Base-by-base conservation (phyloP, 179 eudicot species). In the Silene vulgaris region DNA sequence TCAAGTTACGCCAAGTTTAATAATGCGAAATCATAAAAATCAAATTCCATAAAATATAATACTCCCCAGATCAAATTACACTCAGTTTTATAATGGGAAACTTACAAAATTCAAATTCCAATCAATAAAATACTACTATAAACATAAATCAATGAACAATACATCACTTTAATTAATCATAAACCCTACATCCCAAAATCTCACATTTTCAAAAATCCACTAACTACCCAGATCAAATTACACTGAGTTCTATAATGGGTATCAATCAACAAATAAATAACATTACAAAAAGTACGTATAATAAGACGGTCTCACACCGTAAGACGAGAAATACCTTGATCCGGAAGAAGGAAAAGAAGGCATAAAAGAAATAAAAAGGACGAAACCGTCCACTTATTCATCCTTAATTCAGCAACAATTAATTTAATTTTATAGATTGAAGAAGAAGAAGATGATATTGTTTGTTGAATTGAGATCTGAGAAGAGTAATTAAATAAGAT, bases 371-470 rank as follows among this genome's bases (percentile, higher is more conserved):
- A 81, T 50, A 93, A 79, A 43, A 80, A 89, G 86, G 94, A 87
- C 77, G 90, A 79, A 59, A 92, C 28, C 86, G 97, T 89, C 98
- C 97, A 94, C 91, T 87, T 92, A 85, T 88, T 88, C 98, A 83
- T 83, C 29, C 75, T 63, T 73, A 35, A 40, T 23, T 45, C 2
- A 0, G 3, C 52, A 45, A 45, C 74, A 56, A 54, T 54, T 54
- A 7, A 54, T 16, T 52, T 13, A 12, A 5, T 52, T 52, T 52
- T 0, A 54, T 14, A 19, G 59, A 54, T 9, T 32, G 19, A 20
- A 12, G 21, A 21, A 7, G 29, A 19, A 50, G 54, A 48, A 21
- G 29, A 21, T 35, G 26, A 26, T 37, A 37, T 37, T 6, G 45
- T 37, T 8, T 40, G 12, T 40, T 40, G 76, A 14, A 63, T n/a